Evolutionary conservation across 495 filamentous ascomycete genomes (phyloP).

Genomic region (Penicillium odoratum): DNA sequence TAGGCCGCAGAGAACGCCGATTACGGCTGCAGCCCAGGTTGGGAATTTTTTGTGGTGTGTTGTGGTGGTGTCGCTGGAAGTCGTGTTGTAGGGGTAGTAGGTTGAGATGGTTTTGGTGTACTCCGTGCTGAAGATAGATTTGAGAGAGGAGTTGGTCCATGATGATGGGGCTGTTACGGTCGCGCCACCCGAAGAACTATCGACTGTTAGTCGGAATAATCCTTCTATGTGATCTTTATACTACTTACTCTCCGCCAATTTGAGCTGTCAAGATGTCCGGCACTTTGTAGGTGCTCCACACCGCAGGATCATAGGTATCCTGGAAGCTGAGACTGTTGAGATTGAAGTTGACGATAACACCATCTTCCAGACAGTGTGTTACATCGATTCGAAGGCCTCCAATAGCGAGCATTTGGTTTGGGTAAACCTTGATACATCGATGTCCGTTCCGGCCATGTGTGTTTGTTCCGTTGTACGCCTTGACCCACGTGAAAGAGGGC

Average conservation of each 20-base stretch:
- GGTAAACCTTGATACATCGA: conserved; percentile 65
- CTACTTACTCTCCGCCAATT: conserved; percentile 62
- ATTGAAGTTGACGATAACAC: conserved; percentile 63
- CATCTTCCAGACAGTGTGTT: conserved; percentile 49
- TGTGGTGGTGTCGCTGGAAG: conserved; percentile 9
- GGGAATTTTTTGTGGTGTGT: conserved; percentile 46
- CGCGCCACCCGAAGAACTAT: conserved; percentile 56
- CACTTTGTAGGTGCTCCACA: conserved; percentile 60
- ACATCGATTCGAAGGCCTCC: conserved; percentile 48
- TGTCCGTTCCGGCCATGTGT: conserved; percentile 60
- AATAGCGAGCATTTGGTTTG: conserved; percentile 72
- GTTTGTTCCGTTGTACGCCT: conserved; percentile 48
- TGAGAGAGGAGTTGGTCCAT: conserved; percentile 54
- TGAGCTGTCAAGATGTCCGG: conserved; percentile 53
- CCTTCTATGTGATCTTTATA: not conserved
- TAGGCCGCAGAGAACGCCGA: conserved; percentile 67
- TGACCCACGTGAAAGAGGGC: conserved; percentile 76
- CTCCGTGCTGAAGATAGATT: conserved; percentile 50
- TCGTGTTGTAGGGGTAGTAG: conserved; percentile 59
- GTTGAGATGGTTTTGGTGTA: conserved; percentile 58
- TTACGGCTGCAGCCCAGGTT: conserved; percentile 60
- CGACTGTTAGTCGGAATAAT: not conserved
- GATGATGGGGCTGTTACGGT: conserved; percentile 49
- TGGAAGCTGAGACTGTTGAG: conserved; percentile 59
- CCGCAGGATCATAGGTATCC: conserved; percentile 57